Evolutionary conservation across 2,329 filamentous ascomycete species (phyloP), one percentile per base, ranked within the genome.

Genomic region (Helminthosporium solani): DNA sequence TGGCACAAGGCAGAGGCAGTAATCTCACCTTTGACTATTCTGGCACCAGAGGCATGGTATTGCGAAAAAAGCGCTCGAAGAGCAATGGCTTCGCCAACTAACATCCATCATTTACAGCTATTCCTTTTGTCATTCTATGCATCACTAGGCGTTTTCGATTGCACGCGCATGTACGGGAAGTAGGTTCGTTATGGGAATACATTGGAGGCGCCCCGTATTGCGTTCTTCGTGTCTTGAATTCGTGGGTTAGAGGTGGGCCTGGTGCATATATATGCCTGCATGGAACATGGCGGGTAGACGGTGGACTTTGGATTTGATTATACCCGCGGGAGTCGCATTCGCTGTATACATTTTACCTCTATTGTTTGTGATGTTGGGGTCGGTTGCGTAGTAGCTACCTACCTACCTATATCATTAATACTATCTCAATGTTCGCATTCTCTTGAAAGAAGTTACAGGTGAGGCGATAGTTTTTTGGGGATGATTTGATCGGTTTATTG

Each of bases 1-100:
- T 48, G 5, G 16, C 31, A 7, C 41, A 50, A 6, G 58, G 60
- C 34, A 53, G 60, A 8, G 53, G 53, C 1, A 64, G 58, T 40
- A 52, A 48, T 9, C 27, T 61, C 3, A 39, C 57, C 19, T 47
- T 63, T 6, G 64, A 67, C 34, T 58, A 61, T 3, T 68, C 66
- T 0, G 64, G 64, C 6, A 64, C 65, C 0, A 55, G 64, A 34
- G 65, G 60, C 2, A 67, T 68, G 62, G 41, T 67, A 19, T 40
- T 63, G 42, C 51, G 66, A 42, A 56, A 56, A 42, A 56, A 58
- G 49, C 33, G 20, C 11, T 35, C 33, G 15, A 34, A 18, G 33
- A 35, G 21, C 15, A 33, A 33, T 15, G 39, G 39, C 15, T 33
- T 41, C 18, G 11, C 39, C 16, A 41, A 31, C 28, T 41, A 21